Base-by-base conservation (phyloP, 2,329 filamentous ascomycete species). In the Apiospora marii region DNA sequence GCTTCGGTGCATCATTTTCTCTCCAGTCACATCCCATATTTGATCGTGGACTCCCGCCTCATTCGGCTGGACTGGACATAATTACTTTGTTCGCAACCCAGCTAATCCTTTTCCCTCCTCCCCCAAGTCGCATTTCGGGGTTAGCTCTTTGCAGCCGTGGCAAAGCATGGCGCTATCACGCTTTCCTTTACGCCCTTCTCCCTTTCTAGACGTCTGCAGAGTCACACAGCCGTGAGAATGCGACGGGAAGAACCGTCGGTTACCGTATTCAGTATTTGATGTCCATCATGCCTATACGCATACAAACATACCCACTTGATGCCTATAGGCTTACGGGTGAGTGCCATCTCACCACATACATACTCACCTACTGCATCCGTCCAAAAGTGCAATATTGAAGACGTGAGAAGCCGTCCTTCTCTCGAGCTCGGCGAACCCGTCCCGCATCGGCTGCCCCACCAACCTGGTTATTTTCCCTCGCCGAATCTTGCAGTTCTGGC, bases 1-100 rank as follows among this genome's bases (percentile, higher is more conserved):
- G 53, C 70, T 37, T 75, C 69, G 72, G 61, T 70, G 70, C 70
- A 53, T 41, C 19, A 13, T 70, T 71, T 71, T 41, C 67, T 41
- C 58, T 43, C 49, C 43, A 67, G 51, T 68, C 49, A 71, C 61
- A 22, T 68, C 46, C 37, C 19, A 24, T 61, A 37, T 34, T 61
- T 13, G 30, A 61, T 61, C 22, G 34, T 61, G 10, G 27, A 37
- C 22, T 61, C 53, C 53, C 53, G 53, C 58, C 58, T 64, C 58
- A 41, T 64, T 41, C 41, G 58, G 58, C 58, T 58, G 8, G 58
- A 64, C 58, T 64, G 58, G 58, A 37, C 58, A 64, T 41, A 64
- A 41, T 41, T 34, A 22, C 34, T n/a, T 41, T n/a, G 58, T 41
- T 64, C 41, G 34, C 6, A 37, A 34, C 19, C 30, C 30, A 37